Conservation (phyloP, 2,329 filamentous ascomycete species). For the Curvularia sp. region DNA sequence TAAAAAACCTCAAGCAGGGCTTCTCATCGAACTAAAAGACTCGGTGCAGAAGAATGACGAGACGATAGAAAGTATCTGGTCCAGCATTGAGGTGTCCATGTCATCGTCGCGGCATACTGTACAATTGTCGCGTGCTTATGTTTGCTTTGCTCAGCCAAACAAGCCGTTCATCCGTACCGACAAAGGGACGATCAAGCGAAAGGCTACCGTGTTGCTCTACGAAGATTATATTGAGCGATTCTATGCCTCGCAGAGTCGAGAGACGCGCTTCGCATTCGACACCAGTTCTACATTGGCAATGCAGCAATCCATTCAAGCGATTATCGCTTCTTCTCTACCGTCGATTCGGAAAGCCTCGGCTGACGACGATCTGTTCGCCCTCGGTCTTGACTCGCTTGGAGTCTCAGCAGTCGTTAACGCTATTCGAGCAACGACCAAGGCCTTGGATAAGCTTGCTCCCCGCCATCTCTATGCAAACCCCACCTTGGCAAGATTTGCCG, state of each 20-base stretch:
- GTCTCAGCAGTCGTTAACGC: slow-evolving; percentile 41
- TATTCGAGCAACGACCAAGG: slow-evolving; percentile 40
- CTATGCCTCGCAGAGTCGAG: slow-evolving; percentile 41
- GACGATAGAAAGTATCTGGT: slow-evolving; percentile 57
- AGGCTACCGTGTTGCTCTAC: slow-evolving; percentile 53
- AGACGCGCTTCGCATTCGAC: slow-evolving; percentile 12
- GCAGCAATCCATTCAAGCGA: slow-evolving; percentile 11
- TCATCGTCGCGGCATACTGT: slow-evolving; percentile 48
- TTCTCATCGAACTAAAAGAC: slow-evolving; percentile 43
- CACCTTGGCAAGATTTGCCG: slow-evolving; percentile 34
- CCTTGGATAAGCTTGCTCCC: slow-evolving; percentile 43
- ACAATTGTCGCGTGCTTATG: slow-evolving; percentile 53
- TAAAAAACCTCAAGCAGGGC: slow-evolving; percentile 37
- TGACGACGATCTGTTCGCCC: slow-evolving; percentile 44
- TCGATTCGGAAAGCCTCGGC: slow-evolving; percentile 15
- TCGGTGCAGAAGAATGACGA: slow-evolving; percentile 18
- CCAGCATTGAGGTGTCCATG: slow-evolving; percentile 55
- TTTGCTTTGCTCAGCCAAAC: slow-evolving; percentile 53
- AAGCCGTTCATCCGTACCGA: slow-evolving; percentile 58
- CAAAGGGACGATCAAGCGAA: slow-evolving; percentile 57
- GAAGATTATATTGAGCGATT: slow-evolving; percentile 57
- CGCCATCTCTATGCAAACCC: slow-evolving; percentile 49
- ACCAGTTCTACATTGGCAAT: slow-evolving; percentile 16
- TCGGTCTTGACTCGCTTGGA: slow-evolving; percentile 46
- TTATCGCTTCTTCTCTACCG: slow-evolving; percentile 21